Evolutionary conservation across 257 asterid species (phyloP).

Genomic region (Scutellaria baicalensis): DNA sequence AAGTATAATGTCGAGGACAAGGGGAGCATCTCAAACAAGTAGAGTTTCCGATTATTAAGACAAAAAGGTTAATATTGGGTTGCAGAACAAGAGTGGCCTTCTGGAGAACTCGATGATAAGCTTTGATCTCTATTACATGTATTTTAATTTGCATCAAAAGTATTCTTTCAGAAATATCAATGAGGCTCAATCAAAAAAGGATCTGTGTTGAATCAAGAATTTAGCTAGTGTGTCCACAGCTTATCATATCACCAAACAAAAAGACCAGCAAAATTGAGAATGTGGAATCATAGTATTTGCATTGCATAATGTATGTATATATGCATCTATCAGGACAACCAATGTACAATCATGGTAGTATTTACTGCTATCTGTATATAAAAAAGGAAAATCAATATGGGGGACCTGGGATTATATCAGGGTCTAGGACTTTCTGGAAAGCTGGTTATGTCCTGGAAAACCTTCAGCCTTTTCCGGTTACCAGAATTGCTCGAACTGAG

Average conservation of each 20-base stretch:
- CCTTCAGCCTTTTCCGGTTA: constrained; percentile 42
- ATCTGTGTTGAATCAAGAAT: no score
- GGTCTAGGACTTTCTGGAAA: constrained; percentile 24
- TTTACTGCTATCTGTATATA: not conserved
- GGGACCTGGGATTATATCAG: not conserved
- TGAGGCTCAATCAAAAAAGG: not conserved
- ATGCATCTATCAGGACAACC: not conserved
- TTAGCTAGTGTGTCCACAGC: no score
- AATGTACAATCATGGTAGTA: not conserved
- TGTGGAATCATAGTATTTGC: not conserved
- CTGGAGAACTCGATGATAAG: no score
- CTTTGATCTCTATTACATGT: no score
- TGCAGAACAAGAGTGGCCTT: no score
- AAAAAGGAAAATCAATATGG: not conserved
- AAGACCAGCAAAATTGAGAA: not conserved
- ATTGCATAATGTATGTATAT: not conserved
- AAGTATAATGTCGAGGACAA: no score
- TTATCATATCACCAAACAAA: no score
- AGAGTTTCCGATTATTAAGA: constrained; percentile 10
- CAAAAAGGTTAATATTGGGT: no score
- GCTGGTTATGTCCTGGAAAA: constrained; percentile 45
- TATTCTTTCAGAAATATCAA: not conserved
- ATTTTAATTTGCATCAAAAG: not conserved
- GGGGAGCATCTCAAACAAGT: no score
- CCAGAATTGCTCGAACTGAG: constrained; percentile 2